Evolutionary conservation across 352 stramenopile species (phyloP), one percentile per base, ranked within the genome.

Genomic region (Globisporangium nodosum): DNA sequence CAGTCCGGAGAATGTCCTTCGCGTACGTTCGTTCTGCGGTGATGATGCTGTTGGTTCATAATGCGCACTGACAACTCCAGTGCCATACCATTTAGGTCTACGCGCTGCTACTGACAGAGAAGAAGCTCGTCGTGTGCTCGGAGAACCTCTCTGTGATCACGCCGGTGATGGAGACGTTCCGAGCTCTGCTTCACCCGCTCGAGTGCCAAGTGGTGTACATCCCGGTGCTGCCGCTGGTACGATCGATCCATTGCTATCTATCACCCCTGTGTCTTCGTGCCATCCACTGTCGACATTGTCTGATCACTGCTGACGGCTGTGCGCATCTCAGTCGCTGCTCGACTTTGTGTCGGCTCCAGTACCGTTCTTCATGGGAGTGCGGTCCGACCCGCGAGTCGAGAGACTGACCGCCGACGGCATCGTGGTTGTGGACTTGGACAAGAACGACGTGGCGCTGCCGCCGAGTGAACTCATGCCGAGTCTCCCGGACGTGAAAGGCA

Each of bases 181-280:
- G 77, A 24, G 77, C 76, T 18, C 54, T 92, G 46, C 60, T 88
- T 0, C 64, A 83, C 49, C 81, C 81, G 5, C 88, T 92, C 30
- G 77, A 86, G 24, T 87, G 64, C 16, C 81, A 88, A 64, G 73
- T 86, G 40, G 81, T 92, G 11, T 92, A 92, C 57, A 88, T 92
- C 18, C 81, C 81, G 0, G 66, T 90, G 27, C 69, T 92, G 21
- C 76, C 81, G 16, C 49, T 85, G 58, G 81, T 88, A 76, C 35
- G 31, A 12, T 39, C 33, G 33, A 39, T 39, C 33, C 4, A 35
- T 12, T 43, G 37, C 37, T 43, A 15, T 15, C 16, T 43, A 43
- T 15, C 2, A 4, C 7, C 37, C 11, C 37, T 43, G 37, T 43
- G 37, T 15, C 39, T 43, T 27, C 6, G 12, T 9, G 12, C 5